Evolutionary conservation across 768 basidiomycete species (phyloP), one percentile per base, ranked within the genome.

Genomic region (Kwoniella sp.): DNA sequence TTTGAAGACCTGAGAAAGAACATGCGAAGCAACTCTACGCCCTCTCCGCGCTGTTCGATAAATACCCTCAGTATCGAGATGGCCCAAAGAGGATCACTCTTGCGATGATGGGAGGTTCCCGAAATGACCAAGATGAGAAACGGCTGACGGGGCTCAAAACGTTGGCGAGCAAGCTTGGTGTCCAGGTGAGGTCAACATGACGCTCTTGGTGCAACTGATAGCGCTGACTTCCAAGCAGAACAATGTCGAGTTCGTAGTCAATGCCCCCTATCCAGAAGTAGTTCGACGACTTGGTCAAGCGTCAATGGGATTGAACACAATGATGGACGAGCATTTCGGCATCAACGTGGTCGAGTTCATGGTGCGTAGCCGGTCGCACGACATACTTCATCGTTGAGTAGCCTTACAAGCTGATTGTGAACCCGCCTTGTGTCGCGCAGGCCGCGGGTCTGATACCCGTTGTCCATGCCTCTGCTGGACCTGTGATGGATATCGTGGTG

Each of bases 281-380:
- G 83, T 92, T 2, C 73, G 79, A 5, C 88, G 88, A 84, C 83
- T 99, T 1, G 86, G 88, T 7, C 81, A 81, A 49, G 87, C 92
- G 1, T 90, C 88, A 65, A 84, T 97, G 17, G 94, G 95, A 0
- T 77, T 98, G 25, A 94, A 91, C 74, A 96, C 95, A 15, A 99
- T 99, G 95, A 85, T 92, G 0, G 93, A 98, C 74, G 95, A 99
- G 79, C 95, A 99, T 77, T 99, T 98, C 67, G 95, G 96, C 1
- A 98, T 99, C 78, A 96, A 93, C 70, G 85, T 99, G 37, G 95
- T 99, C 8, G 95, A 99, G 78, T 95, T 90, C 71, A 95, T 98
- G 94, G 94, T 90, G 53, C 68, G 85, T 78, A n/a, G 22, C n/a
- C 26, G 40, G 4, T 44, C 10, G 8, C 10, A 9, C 17, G 24